A percentile compares a stretch with the other conserved stretches of the same genome.
phyloP scores from a whole-genome alignment of 169 alveolate species.

The Eimeria necatrix region DNA sequence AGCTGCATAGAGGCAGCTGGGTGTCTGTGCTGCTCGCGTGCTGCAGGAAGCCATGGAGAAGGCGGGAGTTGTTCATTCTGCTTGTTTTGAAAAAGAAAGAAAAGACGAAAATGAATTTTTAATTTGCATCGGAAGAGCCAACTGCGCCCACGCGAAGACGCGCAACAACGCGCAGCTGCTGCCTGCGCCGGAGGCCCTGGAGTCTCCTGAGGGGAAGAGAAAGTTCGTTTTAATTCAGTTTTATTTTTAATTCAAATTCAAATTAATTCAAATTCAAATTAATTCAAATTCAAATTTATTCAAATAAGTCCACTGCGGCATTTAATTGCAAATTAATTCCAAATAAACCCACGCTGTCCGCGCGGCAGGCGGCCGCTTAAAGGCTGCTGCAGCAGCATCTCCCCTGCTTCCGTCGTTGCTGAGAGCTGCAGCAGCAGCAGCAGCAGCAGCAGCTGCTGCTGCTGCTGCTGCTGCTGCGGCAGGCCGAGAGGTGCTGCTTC shows the following conservation, averaged over 20 bases:
- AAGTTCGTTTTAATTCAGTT: background rate
- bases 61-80: slow-evolving; percentile 21
- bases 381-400: no score
- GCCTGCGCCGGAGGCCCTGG: slow-evolving; percentile 37
- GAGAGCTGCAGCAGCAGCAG: no score
- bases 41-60: slow-evolving; percentile 27
- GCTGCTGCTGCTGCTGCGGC: slow-evolving; percentile 43
- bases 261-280: background rate
- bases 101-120: background rate
- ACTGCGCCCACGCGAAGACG: slow-evolving; percentile 42
- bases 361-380: no score
- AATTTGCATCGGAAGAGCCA: slow-evolving; percentile 55
- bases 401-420: no score
- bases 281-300: no score
- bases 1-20: background rate
- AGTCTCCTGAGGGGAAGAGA: slow-evolving; percentile 45
- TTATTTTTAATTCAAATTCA: no score
- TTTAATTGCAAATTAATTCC: no score
- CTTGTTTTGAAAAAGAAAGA: slow-evolving; percentile 22
- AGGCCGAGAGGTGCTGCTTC: background rate
- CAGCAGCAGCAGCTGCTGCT: background rate
- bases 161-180: background rate
- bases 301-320: background rate
- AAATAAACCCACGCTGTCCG: no score
- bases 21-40: background rate